Evolutionary conservation across 768 basidiomycete genomes (phyloP), one percentile per base, ranked within the genome.

Genomic region (Dentipellis sp.): DNA sequence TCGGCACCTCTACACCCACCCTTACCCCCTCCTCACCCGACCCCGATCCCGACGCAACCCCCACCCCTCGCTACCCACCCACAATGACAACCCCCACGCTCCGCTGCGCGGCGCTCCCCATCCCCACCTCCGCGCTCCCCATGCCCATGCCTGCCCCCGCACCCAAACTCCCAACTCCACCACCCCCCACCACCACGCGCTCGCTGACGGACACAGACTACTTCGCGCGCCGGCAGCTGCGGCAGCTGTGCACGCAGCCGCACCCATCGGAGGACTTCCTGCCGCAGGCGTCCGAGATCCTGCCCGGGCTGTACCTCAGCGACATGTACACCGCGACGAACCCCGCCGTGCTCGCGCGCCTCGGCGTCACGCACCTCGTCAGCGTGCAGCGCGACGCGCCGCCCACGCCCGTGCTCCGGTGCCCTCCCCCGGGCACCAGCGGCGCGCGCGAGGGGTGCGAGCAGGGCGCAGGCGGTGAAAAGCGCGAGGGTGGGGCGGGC

Each of bases 331-430:
- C 66, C 17, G 68, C 68, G 7, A 62, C 60, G 45, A 62, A 60
- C 21, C 60, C 60, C 16, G 53, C 56, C 10, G 62, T 58, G 29
- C 49, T 66, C 45, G 40, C 46, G 37, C 48, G 39, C 0, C 63
- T 68, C 14, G 64, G 63, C 47, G 64, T 68, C 57, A 69, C 68
- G 2, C 68, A 69, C 60, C 60, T 69, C 62, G 59, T 65, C 23
- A 60, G 62, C 34, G 60, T 66, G 36, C 22, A 64, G 9, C 39
- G 39, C 39, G 39, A 40, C 39, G 39, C 5, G 14, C 10, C 5
- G 9, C 39, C 39, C 9, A 12, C 17, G 14, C 12, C 39, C 39
- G 39, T n/a, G 39, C n/a, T 40, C 39, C 39, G 12, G 39, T n/a
- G n/a, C n/a, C n/a, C n/a, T n/a, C n/a, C n/a, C n/a, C 39, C 39